A percentile compares a stretch with the other conserved stretches of the same genome.
phyloP scores from a whole-genome alignment of 2,329 filamentous ascomycete species.

The Aureobasidium sp. region DNA sequence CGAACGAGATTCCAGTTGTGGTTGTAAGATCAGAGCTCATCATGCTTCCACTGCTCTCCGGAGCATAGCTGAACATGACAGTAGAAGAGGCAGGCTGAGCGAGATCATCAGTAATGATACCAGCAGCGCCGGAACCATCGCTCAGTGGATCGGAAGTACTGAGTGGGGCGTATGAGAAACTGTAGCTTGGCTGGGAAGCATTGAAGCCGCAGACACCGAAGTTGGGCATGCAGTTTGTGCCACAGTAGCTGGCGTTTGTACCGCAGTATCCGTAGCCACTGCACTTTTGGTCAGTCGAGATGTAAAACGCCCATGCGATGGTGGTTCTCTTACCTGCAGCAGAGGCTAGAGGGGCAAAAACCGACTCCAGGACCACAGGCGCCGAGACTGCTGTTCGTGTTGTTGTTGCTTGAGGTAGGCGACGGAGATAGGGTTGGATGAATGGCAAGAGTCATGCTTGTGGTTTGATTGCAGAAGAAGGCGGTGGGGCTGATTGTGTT shows the following conservation, averaged over 20 bases:
- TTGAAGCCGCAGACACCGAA: not conserved
- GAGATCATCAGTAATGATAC: not conserved
- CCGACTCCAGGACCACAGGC: not conserved
- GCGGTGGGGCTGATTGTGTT: not conserved
- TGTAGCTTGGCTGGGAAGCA: not conserved
- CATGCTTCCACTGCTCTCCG: not conserved
- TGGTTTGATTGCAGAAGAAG: not conserved
- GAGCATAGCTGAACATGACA: not conserved
- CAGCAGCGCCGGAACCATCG: not conserved
- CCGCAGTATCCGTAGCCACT: not conserved
- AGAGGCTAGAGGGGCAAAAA: not conserved
- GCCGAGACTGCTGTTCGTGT: not conserved
- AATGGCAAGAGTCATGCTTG: not conserved
- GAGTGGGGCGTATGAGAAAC: not conserved
- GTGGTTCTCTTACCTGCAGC: not conserved
- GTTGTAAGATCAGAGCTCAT: not conserved
- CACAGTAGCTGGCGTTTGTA: not conserved
- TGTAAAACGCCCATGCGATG: rapidly evolving
- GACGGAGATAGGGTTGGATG: not conserved
- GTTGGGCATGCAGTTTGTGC: not conserved
- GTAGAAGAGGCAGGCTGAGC: not conserved
- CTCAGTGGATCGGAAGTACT: not conserved
- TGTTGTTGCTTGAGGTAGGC: not conserved
- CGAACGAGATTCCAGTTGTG: not conserved
- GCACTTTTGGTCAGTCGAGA: not conserved